Evolutionary conservation across 345 rosid genomes (phyloP), one percentile per base, ranked within the genome.

Genomic region (Citrus mangshanensis): DNA sequence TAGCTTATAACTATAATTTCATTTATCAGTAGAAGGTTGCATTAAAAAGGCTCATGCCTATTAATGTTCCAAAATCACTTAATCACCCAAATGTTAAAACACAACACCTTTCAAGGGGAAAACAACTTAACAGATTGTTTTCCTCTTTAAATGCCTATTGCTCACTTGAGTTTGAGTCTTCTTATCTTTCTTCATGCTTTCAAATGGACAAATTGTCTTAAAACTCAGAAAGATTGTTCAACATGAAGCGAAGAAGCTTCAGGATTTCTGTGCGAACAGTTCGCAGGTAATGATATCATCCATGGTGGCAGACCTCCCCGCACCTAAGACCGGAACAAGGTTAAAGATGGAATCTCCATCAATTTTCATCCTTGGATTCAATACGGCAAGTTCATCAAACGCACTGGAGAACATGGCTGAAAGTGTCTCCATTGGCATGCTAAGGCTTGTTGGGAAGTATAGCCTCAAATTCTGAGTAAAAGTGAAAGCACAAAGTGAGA

Each of bases 241-340:
- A 14, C 21, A 60, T 28, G 49, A 66, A 51, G 32, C 18, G 51
- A 32, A 49, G 40, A 76, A 22, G 37, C 76, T 27, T 87, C 88
- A 90, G 34, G 83, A 86, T 85, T 85, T 93, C 76, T 78, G 86
- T 12, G 93, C 89, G 59, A 93, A 82, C 69, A 93, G 80, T 78
- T 93, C 98, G 70, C 93, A 93, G 4, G 95, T 85, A 81, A 96
- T 81, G 76, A 90, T 34, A 83, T 91, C 85, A 67, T 92, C 87
- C 75, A 91, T 86, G 18, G 88, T 84, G 37, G 91, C 84, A 34
- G 88, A 89, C 72, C 73, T 84, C 28, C 98, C 98, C 61, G 89
- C 82, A 81, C 92, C 90, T 35, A 89, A 66, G 40, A 93, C 94
- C 0, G 98, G 98, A 75, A 93, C 88, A 16, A 94, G 80, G 81